phyloP scores from a whole-genome alignment of 2,329 filamentous ascomycete species.

The Bimuria novae-zelandiae region DNA sequence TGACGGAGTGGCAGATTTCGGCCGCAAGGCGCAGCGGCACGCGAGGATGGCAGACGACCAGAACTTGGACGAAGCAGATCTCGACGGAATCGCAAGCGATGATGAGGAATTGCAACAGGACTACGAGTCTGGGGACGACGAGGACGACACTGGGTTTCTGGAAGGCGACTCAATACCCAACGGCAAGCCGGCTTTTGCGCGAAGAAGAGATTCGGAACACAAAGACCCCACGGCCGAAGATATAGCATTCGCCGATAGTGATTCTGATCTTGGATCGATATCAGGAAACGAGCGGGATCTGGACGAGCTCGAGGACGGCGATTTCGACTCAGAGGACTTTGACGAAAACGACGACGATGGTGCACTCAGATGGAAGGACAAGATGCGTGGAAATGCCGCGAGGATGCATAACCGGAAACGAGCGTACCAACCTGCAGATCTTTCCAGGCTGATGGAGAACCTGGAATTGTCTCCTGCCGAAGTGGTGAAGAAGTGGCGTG shows the following conservation, averaged over 20 bases:
- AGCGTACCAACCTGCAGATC: slow-evolving; percentile 77
- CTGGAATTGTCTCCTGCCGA: slow-evolving; percentile 74
- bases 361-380: slow-evolving; percentile 83
- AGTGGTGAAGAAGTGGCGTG: slow-evolving; percentile 79
- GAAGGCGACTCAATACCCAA: slow-evolving; percentile 49
- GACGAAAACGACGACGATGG: slow-evolving; percentile 67
- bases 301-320: slow-evolving; percentile 49
- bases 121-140: slow-evolving; percentile 57
- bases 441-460: slow-evolving; percentile 89
- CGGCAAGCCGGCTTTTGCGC: slow-evolving; percentile 34
- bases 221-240: slow-evolving; percentile 60
- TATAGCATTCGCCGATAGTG: slow-evolving; percentile 90
- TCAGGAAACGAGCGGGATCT: slow-evolving; percentile 60
- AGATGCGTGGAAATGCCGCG: slow-evolving; percentile 75
- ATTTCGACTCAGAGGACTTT: slow-evolving; percentile 60
- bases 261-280: slow-evolving; percentile 91
- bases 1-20: slow-evolving; percentile 61
- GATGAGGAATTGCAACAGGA: slow-evolving; percentile 59
- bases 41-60: slow-evolving; percentile 54
- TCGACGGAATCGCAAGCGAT: slow-evolving; percentile 53
- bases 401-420: slow-evolving; percentile 71
- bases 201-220: slow-evolving; percentile 32
- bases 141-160: slow-evolving; percentile 55
- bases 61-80: slow-evolving; percentile 58
- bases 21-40: slow-evolving; percentile 59